A percentile compares a stretch with the other conserved stretches of the same genome.
Evolutionary conservation across 208 protist genomes (phyloP).

Genomic region (Leishmania turanica): DNA sequence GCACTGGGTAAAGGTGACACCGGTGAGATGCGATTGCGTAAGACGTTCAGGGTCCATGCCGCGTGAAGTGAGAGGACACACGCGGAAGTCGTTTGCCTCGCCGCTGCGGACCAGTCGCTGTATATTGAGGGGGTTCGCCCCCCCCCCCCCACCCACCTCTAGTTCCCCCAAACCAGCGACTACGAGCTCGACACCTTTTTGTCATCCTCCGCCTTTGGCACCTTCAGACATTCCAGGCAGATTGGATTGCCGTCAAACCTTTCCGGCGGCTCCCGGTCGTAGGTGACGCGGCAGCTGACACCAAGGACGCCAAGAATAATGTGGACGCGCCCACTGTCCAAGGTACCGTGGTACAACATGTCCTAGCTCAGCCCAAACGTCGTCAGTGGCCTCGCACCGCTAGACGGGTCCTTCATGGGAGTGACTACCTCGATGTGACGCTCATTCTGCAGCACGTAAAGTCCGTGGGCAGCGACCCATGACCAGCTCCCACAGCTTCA

Average conservation of each 20-base stretch:
- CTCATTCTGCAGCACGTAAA: constrained; percentile 31
- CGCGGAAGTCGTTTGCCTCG: constrained; percentile 33
- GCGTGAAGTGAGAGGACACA: constrained; percentile 59
- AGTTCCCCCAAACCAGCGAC: constrained; percentile 54
- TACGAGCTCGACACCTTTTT: constrained; percentile 48
- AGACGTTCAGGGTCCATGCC: constrained; percentile 63
- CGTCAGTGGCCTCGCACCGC: constrained; percentile 13
- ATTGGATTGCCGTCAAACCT: constrained; percentile 60
- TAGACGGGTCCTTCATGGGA: constrained; percentile 9
- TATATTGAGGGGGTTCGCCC: constrained; percentile 33
- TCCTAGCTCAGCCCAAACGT: constrained; percentile 37
- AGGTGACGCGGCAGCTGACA: constrained; percentile 28
- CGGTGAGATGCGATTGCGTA: constrained; percentile 41
- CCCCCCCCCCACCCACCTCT: neutral
- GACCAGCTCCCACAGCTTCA: constrained; percentile 37
- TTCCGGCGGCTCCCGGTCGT: constrained; percentile 45
- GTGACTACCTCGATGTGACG: constrained; percentile 36
- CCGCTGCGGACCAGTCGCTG: constrained; percentile 33
- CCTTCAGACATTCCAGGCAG: constrained; percentile 58
- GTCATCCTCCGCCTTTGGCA: constrained; percentile 13
- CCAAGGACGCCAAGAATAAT: constrained; percentile 44
- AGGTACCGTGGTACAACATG: constrained; percentile 51
- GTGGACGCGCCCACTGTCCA: constrained; percentile 64
- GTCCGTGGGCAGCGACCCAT: constrained; percentile 23
- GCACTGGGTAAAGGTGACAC: constrained; percentile 54